These are phyloP conservation scores for Acanthamoeba rhysodes DNA, from an alignment of 208 protist genomes.

Conservation along the genomic window DNA sequence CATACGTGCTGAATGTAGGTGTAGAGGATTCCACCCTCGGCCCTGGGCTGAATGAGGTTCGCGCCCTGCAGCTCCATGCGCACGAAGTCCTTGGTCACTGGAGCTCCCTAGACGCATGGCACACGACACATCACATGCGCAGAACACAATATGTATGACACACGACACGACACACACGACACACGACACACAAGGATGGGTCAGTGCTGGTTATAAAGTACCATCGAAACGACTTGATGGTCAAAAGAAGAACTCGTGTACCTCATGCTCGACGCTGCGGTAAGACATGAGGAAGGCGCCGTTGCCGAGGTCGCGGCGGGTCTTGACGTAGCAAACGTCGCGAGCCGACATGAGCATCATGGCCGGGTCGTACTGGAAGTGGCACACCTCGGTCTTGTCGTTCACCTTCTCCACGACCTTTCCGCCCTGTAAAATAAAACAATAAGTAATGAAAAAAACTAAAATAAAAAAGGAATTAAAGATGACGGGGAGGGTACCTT, in stretches of 20 bases:
- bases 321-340: constrained; percentile 56
- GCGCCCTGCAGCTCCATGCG: constrained; percentile 41
- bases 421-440: background rate
- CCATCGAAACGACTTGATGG: too few species aligned
- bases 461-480: background rate
- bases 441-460: background rate
- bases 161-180: background rate
- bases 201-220: background rate
- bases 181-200: background rate
- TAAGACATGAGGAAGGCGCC: constrained; percentile 52
- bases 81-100: constrained; percentile 44
- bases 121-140: background rate
- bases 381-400: constrained; percentile 32
- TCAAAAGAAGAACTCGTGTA: too few species aligned
- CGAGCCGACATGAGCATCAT: constrained; percentile 43
- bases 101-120: background rate
- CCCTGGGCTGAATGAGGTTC: constrained; percentile 39
- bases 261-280: constrained; percentile 39
- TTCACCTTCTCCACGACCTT: constrained; percentile 60
- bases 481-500: background rate
- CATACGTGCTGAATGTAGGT: constrained; percentile 64
- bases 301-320: constrained; percentile 12
- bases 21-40: constrained; percentile 51
- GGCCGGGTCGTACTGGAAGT: constrained; percentile 59
- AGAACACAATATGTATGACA: background rate